These are phyloP conservation scores for Epichloe scottii DNA, from an alignment of 2,329 filamentous ascomycete species.

Conservation along the genomic window DNA sequence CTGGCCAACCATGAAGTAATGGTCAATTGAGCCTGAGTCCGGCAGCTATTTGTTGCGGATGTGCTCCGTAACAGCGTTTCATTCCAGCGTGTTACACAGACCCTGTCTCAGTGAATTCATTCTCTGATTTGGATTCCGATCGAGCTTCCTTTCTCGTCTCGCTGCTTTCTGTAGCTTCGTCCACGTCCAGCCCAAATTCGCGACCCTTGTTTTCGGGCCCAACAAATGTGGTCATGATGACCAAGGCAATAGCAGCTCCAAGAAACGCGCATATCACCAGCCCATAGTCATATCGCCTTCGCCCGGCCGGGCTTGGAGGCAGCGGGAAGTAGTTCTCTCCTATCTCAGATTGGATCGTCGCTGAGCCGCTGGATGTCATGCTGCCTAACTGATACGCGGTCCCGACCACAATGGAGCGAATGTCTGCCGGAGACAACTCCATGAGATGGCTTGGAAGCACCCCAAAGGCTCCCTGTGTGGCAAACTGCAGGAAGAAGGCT, in stretches of 20 bases:
- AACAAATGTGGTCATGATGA: not conserved
- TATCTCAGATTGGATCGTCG: not conserved
- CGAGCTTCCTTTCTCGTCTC: not conserved
- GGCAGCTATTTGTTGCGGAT: no score
- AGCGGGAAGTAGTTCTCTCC: not conserved
- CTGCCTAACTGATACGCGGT: conserved; percentile 2
- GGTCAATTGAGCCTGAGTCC: no score
- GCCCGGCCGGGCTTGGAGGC: not conserved
- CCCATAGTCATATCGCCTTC: conserved; percentile 1
- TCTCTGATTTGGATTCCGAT: not conserved
- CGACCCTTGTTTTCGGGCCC: not conserved
- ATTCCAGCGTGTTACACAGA: not conserved
- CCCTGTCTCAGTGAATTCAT: not conserved
- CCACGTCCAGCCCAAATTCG: not conserved
- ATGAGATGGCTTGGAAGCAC: conserved; percentile 2
- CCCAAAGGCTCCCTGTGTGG: conserved; percentile 1
- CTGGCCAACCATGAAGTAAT: no score
- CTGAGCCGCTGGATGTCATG: not conserved
- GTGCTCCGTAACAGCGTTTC: no score
- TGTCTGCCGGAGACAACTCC: not conserved
- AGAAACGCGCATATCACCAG: not conserved
- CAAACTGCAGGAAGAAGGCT: conserved; percentile 2
- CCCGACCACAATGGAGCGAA: conserved; percentile 1
- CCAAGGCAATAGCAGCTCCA: not conserved
- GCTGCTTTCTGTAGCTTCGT: not conserved